Percentiles rank a stretch among this genome's conserved stretches.
Conservation (phyloP, 768 basidiomycete species). For the Trametes cinnabarina region DNA sequence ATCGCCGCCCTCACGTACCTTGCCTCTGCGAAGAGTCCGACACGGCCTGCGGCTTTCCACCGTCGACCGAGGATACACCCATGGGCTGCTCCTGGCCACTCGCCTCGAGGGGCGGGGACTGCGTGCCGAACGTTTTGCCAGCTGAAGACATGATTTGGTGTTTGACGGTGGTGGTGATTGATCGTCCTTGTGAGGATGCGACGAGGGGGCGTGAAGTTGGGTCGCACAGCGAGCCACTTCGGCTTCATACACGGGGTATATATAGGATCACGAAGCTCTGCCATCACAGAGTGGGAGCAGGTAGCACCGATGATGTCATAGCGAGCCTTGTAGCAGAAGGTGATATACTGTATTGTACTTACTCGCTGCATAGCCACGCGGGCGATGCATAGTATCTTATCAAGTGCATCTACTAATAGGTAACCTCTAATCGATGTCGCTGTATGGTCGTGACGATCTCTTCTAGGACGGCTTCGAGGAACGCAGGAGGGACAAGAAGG, state of each 20-base stretch:
- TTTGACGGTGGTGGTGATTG: not conserved
- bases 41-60: constrained; percentile 34
- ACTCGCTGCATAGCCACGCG: constrained; percentile 3
- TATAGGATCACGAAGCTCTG: not conserved
- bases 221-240: no score
- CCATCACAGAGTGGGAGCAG: not conserved
- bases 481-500: no score
- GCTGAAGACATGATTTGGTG: constrained; percentile 21
- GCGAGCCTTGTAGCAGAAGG: not conserved
- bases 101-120: constrained; percentile 55
- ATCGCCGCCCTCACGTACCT: constrained; percentile 31
- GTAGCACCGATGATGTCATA: constrained; percentile 14
- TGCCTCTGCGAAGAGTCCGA: constrained; percentile 44
- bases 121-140: constrained; percentile 40
- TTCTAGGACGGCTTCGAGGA: no score
- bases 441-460: no score
- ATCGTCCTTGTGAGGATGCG: not conserved
- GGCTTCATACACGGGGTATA: not conserved
- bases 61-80: constrained; percentile 44
- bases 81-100: constrained; percentile 46
- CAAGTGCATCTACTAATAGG: no score
- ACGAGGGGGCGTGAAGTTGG: no score
- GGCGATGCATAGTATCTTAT: no score
- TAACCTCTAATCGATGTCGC: no score
- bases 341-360: no score